A percentile compares a stretch with the other conserved stretches of the same genome.
These are phyloP conservation scores for Priceomyces haplophilus DNA, from an alignment of 805 yeast genomes.

Conservation along the genomic window DNA sequence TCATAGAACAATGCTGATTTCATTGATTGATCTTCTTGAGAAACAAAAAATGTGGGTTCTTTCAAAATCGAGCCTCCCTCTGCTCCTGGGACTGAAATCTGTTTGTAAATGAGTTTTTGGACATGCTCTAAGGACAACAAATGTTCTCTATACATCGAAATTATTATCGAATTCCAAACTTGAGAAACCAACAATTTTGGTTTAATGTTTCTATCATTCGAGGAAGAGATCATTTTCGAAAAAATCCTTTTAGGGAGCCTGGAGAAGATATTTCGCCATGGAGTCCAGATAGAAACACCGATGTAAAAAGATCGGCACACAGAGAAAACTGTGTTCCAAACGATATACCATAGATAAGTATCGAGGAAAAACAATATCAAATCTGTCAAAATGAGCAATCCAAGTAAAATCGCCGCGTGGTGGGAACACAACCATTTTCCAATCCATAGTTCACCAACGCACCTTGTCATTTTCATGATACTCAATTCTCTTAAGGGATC, in stretches of 20 bases:
- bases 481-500: constrained; percentile 93
- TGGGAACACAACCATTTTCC: constrained; percentile 70
- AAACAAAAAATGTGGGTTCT: constrained; percentile 98
- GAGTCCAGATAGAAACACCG: constrained; percentile 98
- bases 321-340: constrained; percentile 91
- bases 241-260: constrained; percentile 98
- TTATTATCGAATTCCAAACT: constrained; percentile 98
- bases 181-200: constrained; percentile 97
- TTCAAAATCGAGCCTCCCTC: constrained; percentile 98
- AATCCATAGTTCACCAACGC: constrained; percentile 94
- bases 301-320: constrained; percentile 97
- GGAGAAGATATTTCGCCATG: constrained; percentile 98
- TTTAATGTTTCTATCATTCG: constrained; percentile 98
- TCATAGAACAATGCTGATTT: constrained; percentile 97
- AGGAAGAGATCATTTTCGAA: constrained; percentile 97
- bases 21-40: constrained; percentile 93
- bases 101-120: constrained; percentile 94
- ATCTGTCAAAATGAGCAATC: constrained; percentile 90
- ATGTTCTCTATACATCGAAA: constrained; percentile 99
- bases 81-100: constrained; percentile 90
- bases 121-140: constrained; percentile 97
- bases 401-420: constrained; percentile 86
- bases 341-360: constrained; percentile 98
- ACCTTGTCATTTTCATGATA: constrained; percentile 75
- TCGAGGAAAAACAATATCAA: constrained; percentile 95